Base-by-base conservation (phyloP, 1,139 yeast genomes). In the Kazachstania sp. region DNA sequence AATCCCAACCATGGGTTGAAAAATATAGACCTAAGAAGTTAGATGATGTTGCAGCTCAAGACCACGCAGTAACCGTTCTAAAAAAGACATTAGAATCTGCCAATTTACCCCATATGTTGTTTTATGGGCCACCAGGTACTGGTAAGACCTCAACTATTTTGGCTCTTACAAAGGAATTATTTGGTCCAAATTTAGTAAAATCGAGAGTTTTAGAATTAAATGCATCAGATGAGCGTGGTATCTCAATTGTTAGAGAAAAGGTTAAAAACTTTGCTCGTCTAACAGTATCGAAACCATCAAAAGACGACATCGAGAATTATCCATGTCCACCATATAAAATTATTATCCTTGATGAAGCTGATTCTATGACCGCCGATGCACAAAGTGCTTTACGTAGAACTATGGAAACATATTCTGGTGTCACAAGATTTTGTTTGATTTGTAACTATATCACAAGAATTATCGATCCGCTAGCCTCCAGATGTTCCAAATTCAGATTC, bases 321-420 rank as follows among this genome's bases (percentile, higher is more conserved):
- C 97, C 97, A 1, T 92, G 97, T 63, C 97, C 97, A 1, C 96
- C 96, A 6, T 90, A 84, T 66, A 90, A 90, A 63, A 83, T 85
- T 57, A 78, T 71, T 47, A 84, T 87, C 43, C 67, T 90, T 47
- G 97, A 92, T 69, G 98, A 92, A 67, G 98, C 98, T 0, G 98
- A 92, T 65, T 86, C 95, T 18, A 92, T 92, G 98, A 92, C 98
- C n/a, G 79, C 86, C 43, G 98, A 92, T 66, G 98, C 98, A 0
- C 98, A 92, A 64, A 78, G 92, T 43, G 98, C 98, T 0, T 71
- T 92, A 51, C 79, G 98, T 68, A 77, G 98, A 66, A 92, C 97
- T 2, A 92, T 92, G 96, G 99, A 92, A 64, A 86, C 84, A 6
- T 92, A 88, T 67, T 85, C 97, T 2, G 78, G 78, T 41, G 90